These are phyloP conservation scores for Suillus ampliporus DNA, from an alignment of 768 basidiomycete species.

Conservation along the genomic window DNA sequence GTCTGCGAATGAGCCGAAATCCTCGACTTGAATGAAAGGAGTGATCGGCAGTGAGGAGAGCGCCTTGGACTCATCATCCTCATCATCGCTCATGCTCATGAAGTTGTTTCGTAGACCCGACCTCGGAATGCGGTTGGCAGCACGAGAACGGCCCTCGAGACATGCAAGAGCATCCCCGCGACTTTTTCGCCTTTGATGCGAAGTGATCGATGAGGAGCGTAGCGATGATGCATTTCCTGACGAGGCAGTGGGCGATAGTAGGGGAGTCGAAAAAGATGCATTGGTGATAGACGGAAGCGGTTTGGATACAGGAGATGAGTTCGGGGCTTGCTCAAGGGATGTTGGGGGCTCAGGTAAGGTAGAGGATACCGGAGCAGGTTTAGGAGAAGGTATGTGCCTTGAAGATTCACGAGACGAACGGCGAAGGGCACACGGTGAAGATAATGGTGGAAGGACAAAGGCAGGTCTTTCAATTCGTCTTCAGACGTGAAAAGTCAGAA, in stretches of 20 bases:
- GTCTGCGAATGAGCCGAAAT: conserved; percentile 32
- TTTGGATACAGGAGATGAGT: background rate
- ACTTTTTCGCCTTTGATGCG: conserved; percentile 51
- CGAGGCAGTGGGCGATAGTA: conserved; percentile 19
- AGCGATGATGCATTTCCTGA: conserved; percentile 22
- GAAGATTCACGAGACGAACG: conserved; percentile 48
- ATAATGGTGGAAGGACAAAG: conserved; percentile 16
- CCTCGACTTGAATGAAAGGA: conserved; percentile 25
- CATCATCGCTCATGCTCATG: conserved; percentile 73
- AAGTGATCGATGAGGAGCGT: conserved; percentile 47
- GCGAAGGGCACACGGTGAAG: conserved; percentile 23
- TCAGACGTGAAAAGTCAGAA: conserved; percentile 10
- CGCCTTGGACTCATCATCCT: conserved; percentile 45
- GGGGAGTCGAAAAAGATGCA: conserved; percentile 28
- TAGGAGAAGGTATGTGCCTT: conserved; percentile 60
- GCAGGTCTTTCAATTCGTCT: conserved; percentile 35
- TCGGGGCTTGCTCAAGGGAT: background rate
- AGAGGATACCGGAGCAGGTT: conserved; percentile 57
- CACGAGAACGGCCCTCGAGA: conserved; percentile 58
- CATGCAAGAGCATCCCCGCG: conserved; percentile 66
- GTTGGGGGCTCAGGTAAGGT: conserved; percentile 49
- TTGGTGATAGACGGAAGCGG: conserved; percentile 15
- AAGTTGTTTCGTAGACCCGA: conserved; percentile 51
- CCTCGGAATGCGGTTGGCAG: conserved; percentile 25
- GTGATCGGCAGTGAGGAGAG: conserved; percentile 14